Conservation (phyloP, 2,329 filamentous ascomycete species). For the Stemphylium beticola region DNA sequence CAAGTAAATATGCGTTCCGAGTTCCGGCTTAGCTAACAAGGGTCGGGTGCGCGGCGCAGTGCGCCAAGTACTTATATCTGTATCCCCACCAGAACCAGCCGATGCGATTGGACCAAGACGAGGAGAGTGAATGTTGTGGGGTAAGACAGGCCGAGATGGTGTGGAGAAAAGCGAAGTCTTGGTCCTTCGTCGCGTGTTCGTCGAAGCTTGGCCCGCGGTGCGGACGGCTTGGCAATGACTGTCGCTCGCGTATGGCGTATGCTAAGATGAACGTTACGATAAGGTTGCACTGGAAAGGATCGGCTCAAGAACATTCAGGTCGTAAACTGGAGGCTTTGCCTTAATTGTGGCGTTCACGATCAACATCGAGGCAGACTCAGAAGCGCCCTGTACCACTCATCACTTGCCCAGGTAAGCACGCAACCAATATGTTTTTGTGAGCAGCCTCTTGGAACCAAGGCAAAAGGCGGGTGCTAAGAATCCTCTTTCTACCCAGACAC, state of each 20-base stretch:
- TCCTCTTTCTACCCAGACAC: background rate
- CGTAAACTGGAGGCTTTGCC: background rate
- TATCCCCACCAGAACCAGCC: background rate
- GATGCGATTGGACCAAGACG: conserved; percentile 3
- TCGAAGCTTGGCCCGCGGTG: conserved; percentile 13
- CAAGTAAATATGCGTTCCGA: conserved; percentile 25
- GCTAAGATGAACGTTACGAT: conserved; percentile 2
- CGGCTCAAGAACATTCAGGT: conserved; percentile 5
- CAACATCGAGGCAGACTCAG: background rate
- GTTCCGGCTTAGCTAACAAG: conserved; percentile 25
- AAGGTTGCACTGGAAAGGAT: conserved; percentile 1
- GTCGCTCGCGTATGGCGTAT: conserved; percentile 12
- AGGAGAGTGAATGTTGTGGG: background rate
- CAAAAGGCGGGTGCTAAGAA: background rate
- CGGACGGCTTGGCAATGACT: conserved; percentile 14
- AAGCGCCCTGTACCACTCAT: background rate
- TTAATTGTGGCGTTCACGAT: background rate
- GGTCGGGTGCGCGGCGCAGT: conserved; percentile 17
- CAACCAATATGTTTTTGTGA: background rate
- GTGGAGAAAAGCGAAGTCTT: conserved; percentile 19
- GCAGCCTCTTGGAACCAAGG: background rate
- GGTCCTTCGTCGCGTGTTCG: conserved; percentile 19
- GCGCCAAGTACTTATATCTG: conserved; percentile 8
- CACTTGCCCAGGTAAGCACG: background rate
- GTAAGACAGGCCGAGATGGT: conserved; percentile 6